Percentiles rank a stretch among this genome's conserved stretches.
Conservation (phyloP, 129 eudicot genomes). For the Rutidosis leptorrhynchoides region DNA sequence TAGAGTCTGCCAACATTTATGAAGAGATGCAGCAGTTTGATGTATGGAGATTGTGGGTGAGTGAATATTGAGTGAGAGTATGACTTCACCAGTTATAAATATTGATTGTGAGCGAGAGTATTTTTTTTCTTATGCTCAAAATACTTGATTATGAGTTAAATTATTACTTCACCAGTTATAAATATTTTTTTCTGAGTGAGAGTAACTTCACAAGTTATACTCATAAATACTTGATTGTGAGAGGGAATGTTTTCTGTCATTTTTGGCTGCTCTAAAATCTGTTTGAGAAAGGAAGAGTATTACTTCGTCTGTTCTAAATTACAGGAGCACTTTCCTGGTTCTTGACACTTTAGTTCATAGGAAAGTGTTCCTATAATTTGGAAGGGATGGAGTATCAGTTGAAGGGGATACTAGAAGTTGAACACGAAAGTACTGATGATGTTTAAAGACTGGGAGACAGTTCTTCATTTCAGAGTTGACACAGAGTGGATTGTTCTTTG, state of each 20-base stretch:
- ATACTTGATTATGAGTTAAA: conserved; percentile 17
- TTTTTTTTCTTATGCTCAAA: neutral
- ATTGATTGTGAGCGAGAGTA: neutral
- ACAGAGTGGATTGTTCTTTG: neutral
- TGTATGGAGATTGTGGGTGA: conserved; percentile 7
- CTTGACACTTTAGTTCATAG: neutral
- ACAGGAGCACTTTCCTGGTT: conserved; percentile 42
- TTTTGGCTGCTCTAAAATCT: conserved; percentile 3
- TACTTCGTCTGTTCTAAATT: conserved; percentile 37
- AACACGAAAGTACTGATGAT: conserved; percentile 19
- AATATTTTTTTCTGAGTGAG: conserved; percentile 4
- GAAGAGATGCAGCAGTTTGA: conserved; percentile 26
- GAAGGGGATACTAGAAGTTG: conserved; percentile 22
- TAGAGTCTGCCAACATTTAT: conserved; percentile 24
- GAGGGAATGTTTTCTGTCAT: neutral
- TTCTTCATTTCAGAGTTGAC: conserved; percentile 14
- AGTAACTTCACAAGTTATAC: conserved; percentile 5
- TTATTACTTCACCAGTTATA: neutral
- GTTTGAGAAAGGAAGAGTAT: conserved; percentile 17
- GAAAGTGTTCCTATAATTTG: conserved; percentile 44
- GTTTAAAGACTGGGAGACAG: conserved; percentile 12
- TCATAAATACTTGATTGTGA: conserved; percentile 11
- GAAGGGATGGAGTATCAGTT: conserved; percentile 33
- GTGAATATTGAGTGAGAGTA: conserved; percentile 13
- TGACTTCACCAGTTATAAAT: neutral